phyloP scores from a whole-genome alignment of 2,329 filamentous ascomycete genomes.

The Cladosporium sp. region DNA sequence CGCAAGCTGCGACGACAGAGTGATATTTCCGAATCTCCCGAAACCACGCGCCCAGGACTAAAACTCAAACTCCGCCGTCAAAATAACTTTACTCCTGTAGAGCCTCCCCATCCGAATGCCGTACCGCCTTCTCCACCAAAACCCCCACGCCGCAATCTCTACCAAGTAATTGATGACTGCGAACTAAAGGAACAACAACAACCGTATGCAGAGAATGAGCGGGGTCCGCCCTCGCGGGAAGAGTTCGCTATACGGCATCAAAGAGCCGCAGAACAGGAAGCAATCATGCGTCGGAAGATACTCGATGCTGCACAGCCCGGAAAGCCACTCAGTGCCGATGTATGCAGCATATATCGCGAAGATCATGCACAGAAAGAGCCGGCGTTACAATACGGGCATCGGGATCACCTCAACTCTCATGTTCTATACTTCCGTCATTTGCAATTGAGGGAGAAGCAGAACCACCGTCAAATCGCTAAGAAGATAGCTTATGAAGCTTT shows the following conservation, averaged over 20 bases:
- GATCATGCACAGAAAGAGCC: conserved; percentile 67
- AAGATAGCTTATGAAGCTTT: conserved; percentile 72
- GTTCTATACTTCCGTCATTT: conserved; percentile 76
- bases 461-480: conserved; percentile 74
- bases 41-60: conserved; percentile 23
- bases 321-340: conserved; percentile 66
- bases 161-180: conserved; percentile 30
- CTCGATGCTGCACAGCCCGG: conserved; percentile 70
- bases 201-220: conserved; percentile 29
- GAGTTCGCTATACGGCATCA: conserved; percentile 22
- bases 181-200: conserved; percentile 32
- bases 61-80: conserved; percentile 25
- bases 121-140: conserved; percentile 22
- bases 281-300: conserved; percentile 45
- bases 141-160: conserved; percentile 27
- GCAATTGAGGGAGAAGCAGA: conserved; percentile 71
- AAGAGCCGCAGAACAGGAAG: conserved; percentile 26
- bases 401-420: conserved; percentile 78
- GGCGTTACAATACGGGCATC: conserved; percentile 75
- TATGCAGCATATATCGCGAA: conserved; percentile 41
- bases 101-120: conserved; percentile 30
- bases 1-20: conserved; percentile 20
- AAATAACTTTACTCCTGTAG: conserved; percentile 13
- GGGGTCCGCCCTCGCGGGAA: conserved; percentile 25
- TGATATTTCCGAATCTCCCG: conserved; percentile 19